Evolutionary conservation across 78 protist species (phyloP).

Genomic region (Salpingoeca rosetta): DNA sequence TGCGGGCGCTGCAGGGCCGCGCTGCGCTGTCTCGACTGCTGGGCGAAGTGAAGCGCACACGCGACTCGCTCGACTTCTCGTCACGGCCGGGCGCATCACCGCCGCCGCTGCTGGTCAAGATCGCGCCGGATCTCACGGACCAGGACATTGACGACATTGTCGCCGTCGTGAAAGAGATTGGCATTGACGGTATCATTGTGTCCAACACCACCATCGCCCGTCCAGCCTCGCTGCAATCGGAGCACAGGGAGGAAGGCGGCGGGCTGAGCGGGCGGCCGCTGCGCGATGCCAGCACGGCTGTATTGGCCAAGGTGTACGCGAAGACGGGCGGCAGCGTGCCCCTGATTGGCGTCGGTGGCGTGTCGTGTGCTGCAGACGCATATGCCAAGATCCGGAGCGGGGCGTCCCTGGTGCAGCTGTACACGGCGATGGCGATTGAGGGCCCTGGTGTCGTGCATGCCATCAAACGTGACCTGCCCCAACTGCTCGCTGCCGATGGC

Average conservation of each 20-base stretch:
- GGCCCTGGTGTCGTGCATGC: conserved; percentile 29
- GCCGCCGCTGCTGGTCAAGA: conserved; percentile 68
- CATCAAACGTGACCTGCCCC: conserved; percentile 13
- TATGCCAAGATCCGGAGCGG: conserved; percentile 62
- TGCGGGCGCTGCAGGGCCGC: conserved; percentile 50
- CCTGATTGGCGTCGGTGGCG: conserved; percentile 65
- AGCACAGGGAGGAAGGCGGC: too few relatives aligned
- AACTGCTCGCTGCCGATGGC: conserved; percentile 13
- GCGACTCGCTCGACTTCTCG: background rate
- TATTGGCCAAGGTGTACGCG: conserved; percentile 40
- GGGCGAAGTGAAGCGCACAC: background rate
- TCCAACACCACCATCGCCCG: conserved; percentile 60
- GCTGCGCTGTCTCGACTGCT: background rate
- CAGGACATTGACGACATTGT: conserved; percentile 41
- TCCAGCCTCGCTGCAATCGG: conserved; percentile 2
- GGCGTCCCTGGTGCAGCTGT: conserved; percentile 64
- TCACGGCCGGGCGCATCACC: background rate
- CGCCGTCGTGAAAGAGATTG: conserved; percentile 6
- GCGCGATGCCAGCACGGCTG: conserved; percentile 18
- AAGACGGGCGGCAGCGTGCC: conserved; percentile 54
- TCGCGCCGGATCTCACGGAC: conserved; percentile 68
- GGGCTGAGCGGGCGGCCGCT: conserved; percentile 68
- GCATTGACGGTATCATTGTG: conserved; percentile 62
- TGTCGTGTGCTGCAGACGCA: conserved; percentile 43
- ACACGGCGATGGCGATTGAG: conserved; percentile 33